Percentiles rank a stretch among this genome's conserved stretches.
phyloP scores from a whole-genome alignment of 176 grass and related monocot genomes.

The Rhynchospora tenuis region DNA sequence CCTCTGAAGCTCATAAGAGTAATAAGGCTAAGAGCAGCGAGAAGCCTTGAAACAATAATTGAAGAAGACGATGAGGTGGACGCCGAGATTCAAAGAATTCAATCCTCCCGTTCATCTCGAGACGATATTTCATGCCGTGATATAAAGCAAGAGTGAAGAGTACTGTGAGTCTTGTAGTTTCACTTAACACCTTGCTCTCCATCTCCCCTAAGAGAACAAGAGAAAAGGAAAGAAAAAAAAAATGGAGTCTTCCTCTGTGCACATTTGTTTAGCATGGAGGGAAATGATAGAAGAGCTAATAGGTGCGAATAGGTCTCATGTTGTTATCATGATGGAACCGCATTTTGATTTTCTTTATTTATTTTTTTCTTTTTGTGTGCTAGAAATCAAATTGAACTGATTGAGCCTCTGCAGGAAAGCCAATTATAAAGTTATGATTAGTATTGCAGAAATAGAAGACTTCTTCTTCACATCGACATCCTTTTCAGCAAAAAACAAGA shows the following conservation, averaged over 20 bases:
- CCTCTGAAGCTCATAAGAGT: constrained; percentile 13
- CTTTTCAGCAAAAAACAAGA: not conserved
- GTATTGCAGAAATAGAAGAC: not conserved
- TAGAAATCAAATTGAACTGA: not conserved
- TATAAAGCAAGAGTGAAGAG: not conserved
- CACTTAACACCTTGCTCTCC: not conserved
- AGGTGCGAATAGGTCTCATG: not conserved
- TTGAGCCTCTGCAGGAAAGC: not conserved
- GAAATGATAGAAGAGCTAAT: not conserved
- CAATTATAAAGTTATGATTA: not conserved
- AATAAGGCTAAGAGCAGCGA: not conserved
- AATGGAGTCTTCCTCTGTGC: not conserved
- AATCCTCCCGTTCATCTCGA: not conserved
- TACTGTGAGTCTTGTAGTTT: not conserved
- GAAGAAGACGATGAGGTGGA: constrained; percentile 15
- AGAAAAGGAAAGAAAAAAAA: not conserved
- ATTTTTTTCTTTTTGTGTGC: not conserved
- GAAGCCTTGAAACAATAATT: constrained; percentile 19
- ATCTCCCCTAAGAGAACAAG: not conserved
- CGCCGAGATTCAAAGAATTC: not conserved
- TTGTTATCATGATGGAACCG: not conserved
- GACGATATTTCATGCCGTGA: not conserved
- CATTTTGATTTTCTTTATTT: not conserved
- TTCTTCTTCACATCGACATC: not conserved
- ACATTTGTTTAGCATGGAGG: not conserved